A percentile compares a stretch with the other conserved stretches of the same genome.
Conservation (phyloP, 2,329 filamentous ascomycete species). For the Plenodomus tracheiphilus region DNA sequence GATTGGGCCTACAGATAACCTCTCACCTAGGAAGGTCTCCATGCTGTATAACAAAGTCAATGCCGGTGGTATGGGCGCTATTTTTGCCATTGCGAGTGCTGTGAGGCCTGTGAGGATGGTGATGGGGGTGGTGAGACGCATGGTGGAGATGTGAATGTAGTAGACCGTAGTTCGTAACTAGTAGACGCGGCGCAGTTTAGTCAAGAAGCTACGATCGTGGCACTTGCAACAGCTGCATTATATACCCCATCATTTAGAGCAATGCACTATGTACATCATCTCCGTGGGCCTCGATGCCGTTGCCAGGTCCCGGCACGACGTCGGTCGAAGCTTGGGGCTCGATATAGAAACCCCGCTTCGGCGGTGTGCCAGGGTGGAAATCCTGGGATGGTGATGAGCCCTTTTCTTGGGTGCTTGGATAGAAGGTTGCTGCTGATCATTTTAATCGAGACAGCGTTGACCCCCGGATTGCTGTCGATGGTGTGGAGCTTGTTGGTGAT, state of each 20-base stretch:
- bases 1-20: conserved; percentile 24
- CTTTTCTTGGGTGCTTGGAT: no score
- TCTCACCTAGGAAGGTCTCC: conserved; percentile 20
- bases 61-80: conserved; percentile 16
- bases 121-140: conserved; percentile 14
- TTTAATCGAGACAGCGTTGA: no score
- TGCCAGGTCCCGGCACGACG: background rate
- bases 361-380: background rate
- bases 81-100: conserved; percentile 18
- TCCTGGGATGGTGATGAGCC: background rate
- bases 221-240: no score
- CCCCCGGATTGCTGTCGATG: background rate
- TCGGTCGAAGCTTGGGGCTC: background rate
- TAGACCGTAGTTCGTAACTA: background rate
- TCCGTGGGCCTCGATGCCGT: background rate
- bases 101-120: conserved; percentile 6
- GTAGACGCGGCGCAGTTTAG: background rate
- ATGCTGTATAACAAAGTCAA: conserved; percentile 31
- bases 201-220: background rate
- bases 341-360: background rate
- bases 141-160: conserved; percentile 3
- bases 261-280: background rate
- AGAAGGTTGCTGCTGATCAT: no score
- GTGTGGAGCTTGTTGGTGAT: background rate
- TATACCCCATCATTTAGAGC: no score